Conservation (phyloP, 2,329 filamentous ascomycete species). For the Lachnellula arida region DNA sequence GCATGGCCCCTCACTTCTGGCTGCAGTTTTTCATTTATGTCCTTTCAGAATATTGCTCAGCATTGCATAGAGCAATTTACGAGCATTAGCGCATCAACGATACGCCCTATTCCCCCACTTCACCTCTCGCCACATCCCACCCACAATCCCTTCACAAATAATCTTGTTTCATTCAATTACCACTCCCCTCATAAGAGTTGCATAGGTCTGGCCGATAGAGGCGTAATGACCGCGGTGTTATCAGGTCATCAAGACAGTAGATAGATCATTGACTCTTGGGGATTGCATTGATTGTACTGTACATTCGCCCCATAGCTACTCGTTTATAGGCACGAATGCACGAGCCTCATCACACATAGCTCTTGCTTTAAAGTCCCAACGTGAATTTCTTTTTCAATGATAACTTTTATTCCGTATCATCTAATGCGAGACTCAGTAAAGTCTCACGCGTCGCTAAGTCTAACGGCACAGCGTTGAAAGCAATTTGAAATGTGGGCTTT, state of each 20-base stretch:
- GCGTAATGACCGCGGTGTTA: slow-evolving; percentile 7
- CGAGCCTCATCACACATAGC: too few relatives aligned
- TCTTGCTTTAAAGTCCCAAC: too few relatives aligned
- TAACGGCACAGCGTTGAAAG: too few relatives aligned
- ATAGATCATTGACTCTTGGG: too few relatives aligned
- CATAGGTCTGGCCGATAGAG: slow-evolving; percentile 16
- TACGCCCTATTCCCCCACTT: background rate
- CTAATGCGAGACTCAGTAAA: too few relatives aligned
- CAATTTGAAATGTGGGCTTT: too few relatives aligned
- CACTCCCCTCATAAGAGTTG: slow-evolving; percentile 20
- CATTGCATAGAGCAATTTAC: slow-evolving; percentile 20
- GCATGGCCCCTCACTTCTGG: background rate
- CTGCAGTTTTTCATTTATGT: slow-evolving; percentile 14
- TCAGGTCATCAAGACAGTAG: background rate
- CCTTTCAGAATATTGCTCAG: slow-evolving; percentile 16
- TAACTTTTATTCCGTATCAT: too few relatives aligned
- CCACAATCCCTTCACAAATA: slow-evolving; percentile 9
- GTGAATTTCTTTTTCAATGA: too few relatives aligned
- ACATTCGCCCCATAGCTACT: background rate
- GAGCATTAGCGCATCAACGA: slow-evolving; percentile 8
- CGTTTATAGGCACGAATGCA: background rate
- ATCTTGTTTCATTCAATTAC: slow-evolving; percentile 7
- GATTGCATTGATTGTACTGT: background rate
- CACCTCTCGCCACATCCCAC: background rate
- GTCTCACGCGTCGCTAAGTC: too few relatives aligned